Evolutionary conservation across 2,329 filamentous ascomycete genomes (phyloP).

Genomic region (Colletotrichum noveboracense): DNA sequence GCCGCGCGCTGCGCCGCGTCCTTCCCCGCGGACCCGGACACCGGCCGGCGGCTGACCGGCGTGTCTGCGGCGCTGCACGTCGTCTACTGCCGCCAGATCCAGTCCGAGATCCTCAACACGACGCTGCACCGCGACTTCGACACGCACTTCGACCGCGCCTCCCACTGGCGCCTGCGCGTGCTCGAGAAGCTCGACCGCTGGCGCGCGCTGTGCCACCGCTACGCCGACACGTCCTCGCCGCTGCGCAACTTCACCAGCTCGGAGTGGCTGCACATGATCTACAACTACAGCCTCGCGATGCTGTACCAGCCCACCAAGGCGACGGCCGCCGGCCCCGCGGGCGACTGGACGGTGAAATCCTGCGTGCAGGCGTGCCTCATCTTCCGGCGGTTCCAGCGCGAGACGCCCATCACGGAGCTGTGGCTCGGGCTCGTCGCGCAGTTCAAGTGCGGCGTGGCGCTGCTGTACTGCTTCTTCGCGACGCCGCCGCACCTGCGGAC

Average conservation of each 20-base stretch:
- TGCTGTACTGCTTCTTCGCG: conserved; percentile 40
- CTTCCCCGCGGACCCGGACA: conserved; percentile 12
- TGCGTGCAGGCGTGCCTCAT: conserved; percentile 32
- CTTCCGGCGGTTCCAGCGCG: conserved; percentile 33
- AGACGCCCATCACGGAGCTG: conserved; percentile 27
- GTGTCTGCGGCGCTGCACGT: conserved; percentile 32
- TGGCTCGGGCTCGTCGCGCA: conserved; percentile 33
- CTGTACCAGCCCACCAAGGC: conserved; percentile 30
- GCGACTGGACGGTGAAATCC: conserved; percentile 30
- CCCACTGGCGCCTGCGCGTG: conserved; percentile 28
- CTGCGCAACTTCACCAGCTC: conserved; percentile 25
- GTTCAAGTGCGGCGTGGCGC: conserved; percentile 38
- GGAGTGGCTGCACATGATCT: conserved; percentile 34
- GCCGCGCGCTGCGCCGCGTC: conserved; percentile 5
- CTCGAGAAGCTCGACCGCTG: conserved; percentile 30
- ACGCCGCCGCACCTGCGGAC: conserved; percentile 33
- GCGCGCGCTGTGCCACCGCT: conserved; percentile 24
- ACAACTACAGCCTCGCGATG: conserved; percentile 32
- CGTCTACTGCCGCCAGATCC: conserved; percentile 29
- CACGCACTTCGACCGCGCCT: conserved; percentile 22
- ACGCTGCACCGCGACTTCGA: conserved; percentile 28
- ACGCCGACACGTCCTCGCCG: conserved; percentile 22
- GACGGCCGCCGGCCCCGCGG: conserved; percentile 25
- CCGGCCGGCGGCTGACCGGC: conserved; percentile 17
- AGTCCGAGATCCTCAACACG: conserved; percentile 30